Conservation (phyloP, 768 basidiomycete genomes). For the Lactarius sanguifluus region DNA sequence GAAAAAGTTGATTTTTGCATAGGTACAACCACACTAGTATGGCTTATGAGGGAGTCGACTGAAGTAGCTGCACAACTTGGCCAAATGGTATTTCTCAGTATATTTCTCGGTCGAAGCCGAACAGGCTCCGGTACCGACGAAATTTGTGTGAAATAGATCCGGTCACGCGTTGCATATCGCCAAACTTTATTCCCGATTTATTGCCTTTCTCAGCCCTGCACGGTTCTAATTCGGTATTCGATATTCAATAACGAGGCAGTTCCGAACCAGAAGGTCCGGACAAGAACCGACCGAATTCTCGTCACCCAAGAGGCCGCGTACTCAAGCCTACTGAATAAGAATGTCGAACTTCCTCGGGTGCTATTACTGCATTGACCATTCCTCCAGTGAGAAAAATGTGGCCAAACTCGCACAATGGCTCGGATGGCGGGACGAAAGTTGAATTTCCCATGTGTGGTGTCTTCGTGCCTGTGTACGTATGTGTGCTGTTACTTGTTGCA, state of each 20-base stretch:
- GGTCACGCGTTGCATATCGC: not conserved
- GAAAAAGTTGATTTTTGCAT: too few relatives aligned
- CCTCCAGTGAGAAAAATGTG: slow-evolving; percentile 4
- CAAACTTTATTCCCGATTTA: slow-evolving; percentile 23
- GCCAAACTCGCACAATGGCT: not conserved
- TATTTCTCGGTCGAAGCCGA: not conserved
- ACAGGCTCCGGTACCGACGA: not conserved
- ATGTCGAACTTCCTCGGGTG: slow-evolving; percentile 7
- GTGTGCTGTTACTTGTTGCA: slow-evolving; percentile 14
- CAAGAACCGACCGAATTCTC: slow-evolving; percentile 14
- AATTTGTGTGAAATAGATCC: not conserved
- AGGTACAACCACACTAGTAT: too few relatives aligned
- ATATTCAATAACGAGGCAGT: slow-evolving; percentile 13
- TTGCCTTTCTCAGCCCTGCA: slow-evolving; percentile 18
- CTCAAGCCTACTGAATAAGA: slow-evolving; percentile 10
- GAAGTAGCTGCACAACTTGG: not conserved
- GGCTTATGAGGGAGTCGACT: too few relatives aligned
- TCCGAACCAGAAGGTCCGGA: slow-evolving; percentile 16
- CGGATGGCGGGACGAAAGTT: slow-evolving; percentile 5
- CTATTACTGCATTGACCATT: slow-evolving; percentile 3
- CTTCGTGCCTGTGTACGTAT: slow-evolving; percentile 3
- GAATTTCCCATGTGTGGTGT: not conserved
- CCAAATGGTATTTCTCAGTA: not conserved
- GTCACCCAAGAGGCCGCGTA: slow-evolving; percentile 12
- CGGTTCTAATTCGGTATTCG: slow-evolving; percentile 6